A percentile compares a stretch with the other conserved stretches of the same genome.
These are phyloP conservation scores for Anthostomella pinea DNA, from an alignment of 2,329 filamentous ascomycete species.

Conservation along the genomic window DNA sequence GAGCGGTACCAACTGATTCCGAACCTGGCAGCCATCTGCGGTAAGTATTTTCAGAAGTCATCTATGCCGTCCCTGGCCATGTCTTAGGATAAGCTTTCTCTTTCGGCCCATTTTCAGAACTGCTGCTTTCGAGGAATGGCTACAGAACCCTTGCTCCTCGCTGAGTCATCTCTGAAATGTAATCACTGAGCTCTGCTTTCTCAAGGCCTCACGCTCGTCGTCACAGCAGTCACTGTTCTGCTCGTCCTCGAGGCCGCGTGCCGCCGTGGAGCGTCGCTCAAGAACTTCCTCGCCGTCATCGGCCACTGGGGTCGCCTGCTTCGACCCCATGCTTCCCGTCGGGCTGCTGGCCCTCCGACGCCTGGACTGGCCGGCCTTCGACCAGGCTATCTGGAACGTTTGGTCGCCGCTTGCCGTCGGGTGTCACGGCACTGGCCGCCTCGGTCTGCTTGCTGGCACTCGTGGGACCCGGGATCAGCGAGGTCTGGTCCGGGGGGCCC, in stretches of 20 bases:
- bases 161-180: too few relatives aligned
- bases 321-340: slow-evolving; percentile 38
- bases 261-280: slow-evolving; percentile 40
- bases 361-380: slow-evolving; percentile 42
- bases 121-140: too few relatives aligned
- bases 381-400: slow-evolving; percentile 48
- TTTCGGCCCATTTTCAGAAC: too few relatives aligned
- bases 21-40: slow-evolving; percentile 49
- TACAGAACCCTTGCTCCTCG: too few relatives aligned
- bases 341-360: slow-evolving; percentile 50
- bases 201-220: slow-evolving; percentile 39
- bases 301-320: slow-evolving; percentile 45
- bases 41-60: too few relatives aligned
- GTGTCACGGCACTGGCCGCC: slow-evolving; percentile 45
- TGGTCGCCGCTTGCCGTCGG: slow-evolving; percentile 41
- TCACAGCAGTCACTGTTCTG: slow-evolving; percentile 40
- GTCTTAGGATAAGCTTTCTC: too few relatives aligned
- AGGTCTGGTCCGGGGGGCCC: slow-evolving; percentile 43
- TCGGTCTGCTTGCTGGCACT: slow-evolving; percentile 46
- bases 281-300: slow-evolving; percentile 44
- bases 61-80: too few relatives aligned
- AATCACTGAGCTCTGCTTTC: too few relatives aligned
- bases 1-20: slow-evolving; percentile 58
- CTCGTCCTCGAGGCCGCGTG: slow-evolving; percentile 39
- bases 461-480: slow-evolving; percentile 41